Conservation (phyloP, 129 eudicot species). For the Arctium lappa region DNA sequence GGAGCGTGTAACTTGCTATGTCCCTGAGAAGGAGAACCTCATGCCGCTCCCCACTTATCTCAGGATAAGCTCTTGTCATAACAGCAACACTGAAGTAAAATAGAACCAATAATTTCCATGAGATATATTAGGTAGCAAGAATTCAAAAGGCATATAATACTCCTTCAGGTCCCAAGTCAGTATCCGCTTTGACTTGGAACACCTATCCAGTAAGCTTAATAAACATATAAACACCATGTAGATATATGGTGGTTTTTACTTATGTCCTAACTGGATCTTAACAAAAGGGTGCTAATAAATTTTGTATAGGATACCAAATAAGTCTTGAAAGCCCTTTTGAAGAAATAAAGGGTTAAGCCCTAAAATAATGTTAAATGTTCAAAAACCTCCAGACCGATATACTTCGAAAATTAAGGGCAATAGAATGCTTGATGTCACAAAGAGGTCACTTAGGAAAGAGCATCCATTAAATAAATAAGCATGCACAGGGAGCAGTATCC, state of each 20-base stretch:
- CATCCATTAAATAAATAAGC: slow-evolving; percentile 12
- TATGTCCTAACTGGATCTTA: slow-evolving; percentile 6
- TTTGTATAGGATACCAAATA: neutral
- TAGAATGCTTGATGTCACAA: neutral
- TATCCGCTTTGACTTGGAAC: slow-evolving; percentile 7
- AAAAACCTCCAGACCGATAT: neutral
- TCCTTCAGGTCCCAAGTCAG: slow-evolving; percentile 1
- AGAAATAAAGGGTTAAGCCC: neutral
- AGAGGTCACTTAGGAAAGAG: neutral
- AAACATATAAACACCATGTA: slow-evolving; percentile 5
- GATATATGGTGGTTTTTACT: slow-evolving; percentile 2
- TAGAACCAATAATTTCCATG: slow-evolving; percentile 7
- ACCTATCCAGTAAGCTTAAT: slow-evolving; percentile 7
- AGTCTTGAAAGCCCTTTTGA: slow-evolving; percentile 3
- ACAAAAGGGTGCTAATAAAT: neutral
- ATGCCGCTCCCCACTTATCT: slow-evolving; percentile 35
- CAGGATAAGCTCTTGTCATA: slow-evolving; percentile 96
- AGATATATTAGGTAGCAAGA: slow-evolving; percentile 13
- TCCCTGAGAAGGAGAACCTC: slow-evolving; percentile 76
- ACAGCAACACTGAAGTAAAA: slow-evolving; percentile 81
- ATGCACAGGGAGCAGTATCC: neutral
- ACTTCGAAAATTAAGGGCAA: neutral
- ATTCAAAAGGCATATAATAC: neutral
- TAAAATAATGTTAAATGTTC: neutral
- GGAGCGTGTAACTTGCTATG: slow-evolving; percentile 77